Base-by-base conservation (phyloP, 1,139 yeast genomes). In the Pneumocystis wakefieldiae region DNA sequence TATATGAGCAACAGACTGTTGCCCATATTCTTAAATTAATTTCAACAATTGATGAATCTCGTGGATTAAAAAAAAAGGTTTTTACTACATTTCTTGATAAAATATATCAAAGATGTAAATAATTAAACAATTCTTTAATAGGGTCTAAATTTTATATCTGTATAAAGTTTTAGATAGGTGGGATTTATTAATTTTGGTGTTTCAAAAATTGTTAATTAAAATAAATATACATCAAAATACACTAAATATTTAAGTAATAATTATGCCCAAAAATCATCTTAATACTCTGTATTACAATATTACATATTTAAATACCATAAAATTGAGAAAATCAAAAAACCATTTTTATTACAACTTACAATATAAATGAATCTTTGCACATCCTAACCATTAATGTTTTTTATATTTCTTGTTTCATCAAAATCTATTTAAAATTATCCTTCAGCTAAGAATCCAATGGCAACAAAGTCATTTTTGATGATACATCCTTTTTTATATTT, bases 101-200 rank as follows among this genome's bases (percentile, higher is more conserved):
- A 78, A 87, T 94, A 70, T 92, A 94, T 83, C 91, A 90, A 80
- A 86, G 99, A 76, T 82, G 85, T 67, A 92, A 91, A 79, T 92
- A 83, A 65, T 6, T 32, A 32, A 32, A 32, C 35, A 32, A 32
- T 32, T 32, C 7, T 32, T 32, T 5, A 32, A 3, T 32, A 32
- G 6, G 35, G 6, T 1, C 1, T 32, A 32, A 7, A 32, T 32
- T 32, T 4, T 32, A 32, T 32, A 32, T 32, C 7, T 32, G 6
- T 32, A 32, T 32, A 32, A 32, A 32, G 4, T 32, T 1, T 32
- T 32, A 32, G 35, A 32, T 32, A 32, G 35, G 8, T 32, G 35
- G 35, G 35, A 32, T 32, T 32, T 32, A 32, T 32, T 5, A 32
- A 5, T 5, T 32, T 32, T 32, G 7, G 6, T 32, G 8, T 32